Base-by-base conservation (phyloP, 2,329 filamentous ascomycete genomes). In the Penicillium sp. region DNA sequence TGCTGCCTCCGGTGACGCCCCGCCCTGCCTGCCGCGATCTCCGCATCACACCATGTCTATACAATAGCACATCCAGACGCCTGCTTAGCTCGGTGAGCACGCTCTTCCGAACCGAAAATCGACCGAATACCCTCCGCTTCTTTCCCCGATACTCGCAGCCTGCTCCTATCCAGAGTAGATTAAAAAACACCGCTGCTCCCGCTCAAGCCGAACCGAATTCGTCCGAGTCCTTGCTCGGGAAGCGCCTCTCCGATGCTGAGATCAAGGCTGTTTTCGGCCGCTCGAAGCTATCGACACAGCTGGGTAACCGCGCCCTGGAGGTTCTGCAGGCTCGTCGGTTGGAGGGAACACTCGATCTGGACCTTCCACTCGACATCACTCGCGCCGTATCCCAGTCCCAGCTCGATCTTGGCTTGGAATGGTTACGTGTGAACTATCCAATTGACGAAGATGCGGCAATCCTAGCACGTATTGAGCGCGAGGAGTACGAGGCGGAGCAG, bases 391-490 rank as follows among this genome's bases (percentile, higher is more conserved):
- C 64, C 18, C 55, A 69, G 24, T 56, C 65, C 18, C 65, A 69
- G 30, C 62, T 75, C 9, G 64, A 71, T 33, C 61, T 57, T 13
- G 73, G 69, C 2, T 55, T 79, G 33, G 50, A 67, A 38, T 79
- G 74, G 69, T 63, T 79, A 5, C 73, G 76, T 14, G 51, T 55
- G 18, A 68, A 71, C 13, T 71, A 74, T 27, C 74, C 75, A 0
- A 50, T 78, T 11, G 76, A 79, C 22, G 76, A 79, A 56, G 76
- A 79, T 57, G 74, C 73, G 6, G 76, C 76, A 2, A 77, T 79
- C n/a, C 44, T 78, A 16, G 67, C 67, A 13, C 71, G 76, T 2
- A 71, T 79, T 27, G 70, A 73, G 54, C 59, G 68, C 25, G 69
- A 76, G 55, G 69, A 73, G 40, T 60, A 52, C 16, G 66, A 74